These are phyloP conservation scores for Agaricus sinodeliciosus DNA, from an alignment of 768 basidiomycete species.

Conservation along the genomic window DNA sequence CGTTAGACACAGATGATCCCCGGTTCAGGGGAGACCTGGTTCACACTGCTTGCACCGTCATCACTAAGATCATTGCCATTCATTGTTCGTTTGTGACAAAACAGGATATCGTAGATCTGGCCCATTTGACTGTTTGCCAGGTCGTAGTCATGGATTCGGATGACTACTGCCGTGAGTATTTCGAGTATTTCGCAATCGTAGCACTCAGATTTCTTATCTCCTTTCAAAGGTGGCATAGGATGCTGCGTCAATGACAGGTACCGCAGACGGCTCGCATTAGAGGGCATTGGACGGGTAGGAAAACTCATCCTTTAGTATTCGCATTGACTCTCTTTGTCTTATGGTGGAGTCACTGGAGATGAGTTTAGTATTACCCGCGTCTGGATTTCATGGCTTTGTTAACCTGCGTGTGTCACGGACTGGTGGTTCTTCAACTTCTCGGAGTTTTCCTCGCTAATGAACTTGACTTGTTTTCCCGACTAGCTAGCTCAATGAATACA, in stretches of 20 bases:
- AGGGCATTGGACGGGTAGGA: slow-evolving; percentile 7
- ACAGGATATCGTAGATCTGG: slow-evolving; percentile 44
- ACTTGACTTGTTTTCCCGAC: neutral
- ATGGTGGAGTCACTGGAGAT: neutral
- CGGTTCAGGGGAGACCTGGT: no score
- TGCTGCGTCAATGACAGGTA: slow-evolving; percentile 56
- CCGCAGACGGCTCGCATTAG: slow-evolving; percentile 38
- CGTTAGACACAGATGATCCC: neutral
- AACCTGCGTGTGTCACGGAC: slow-evolving; percentile 7
- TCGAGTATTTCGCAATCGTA: neutral
- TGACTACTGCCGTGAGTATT: slow-evolving; percentile 50
- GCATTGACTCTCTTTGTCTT: neutral
- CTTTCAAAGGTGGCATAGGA: slow-evolving; percentile 30
- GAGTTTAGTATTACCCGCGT: neutral
- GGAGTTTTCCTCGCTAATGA: slow-evolving; percentile 2
- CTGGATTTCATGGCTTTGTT: neutral
- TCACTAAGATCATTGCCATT: slow-evolving; percentile 44
- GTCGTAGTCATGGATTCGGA: slow-evolving; percentile 32
- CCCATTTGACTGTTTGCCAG: slow-evolving; percentile 38
- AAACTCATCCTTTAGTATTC: slow-evolving; percentile 13
- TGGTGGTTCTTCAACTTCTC: neutral
- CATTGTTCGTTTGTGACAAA: slow-evolving; percentile 54
- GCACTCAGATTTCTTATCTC: neutral
- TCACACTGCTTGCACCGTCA: slow-evolving; percentile 17
- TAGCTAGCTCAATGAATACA: no score